Evolutionary conservation across 805 yeast genomes (phyloP).

Genomic region (Saccharomycopsis amapae): DNA sequence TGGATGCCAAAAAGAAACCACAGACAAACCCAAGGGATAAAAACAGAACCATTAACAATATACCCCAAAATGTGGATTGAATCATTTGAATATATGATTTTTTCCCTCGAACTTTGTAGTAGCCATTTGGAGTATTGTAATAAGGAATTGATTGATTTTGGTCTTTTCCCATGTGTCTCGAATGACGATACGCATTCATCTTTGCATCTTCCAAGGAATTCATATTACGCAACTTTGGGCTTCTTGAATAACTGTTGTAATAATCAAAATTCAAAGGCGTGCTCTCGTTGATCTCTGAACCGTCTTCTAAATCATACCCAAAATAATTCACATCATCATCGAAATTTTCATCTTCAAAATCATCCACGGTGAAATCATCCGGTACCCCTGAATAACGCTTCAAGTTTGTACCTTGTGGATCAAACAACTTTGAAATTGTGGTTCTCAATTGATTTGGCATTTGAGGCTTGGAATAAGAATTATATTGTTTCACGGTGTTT

Average conservation of each 20-base stretch:
- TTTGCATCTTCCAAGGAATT: slow-evolving; percentile 15
- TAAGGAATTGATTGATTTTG: slow-evolving; percentile 1
- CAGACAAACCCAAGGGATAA: slow-evolving; percentile 66
- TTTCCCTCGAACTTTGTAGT: neutral
- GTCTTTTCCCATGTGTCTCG: slow-evolving; percentile 3
- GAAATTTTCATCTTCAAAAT: slow-evolving; percentile 37
- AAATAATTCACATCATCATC: slow-evolving; percentile 28
- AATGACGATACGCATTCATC: slow-evolving; percentile 12
- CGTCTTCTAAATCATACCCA: slow-evolving; percentile 24
- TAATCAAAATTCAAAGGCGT: slow-evolving; percentile 20
- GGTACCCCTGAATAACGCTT: slow-evolving; percentile 68
- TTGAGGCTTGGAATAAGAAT: slow-evolving; percentile 20
- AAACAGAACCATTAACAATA: slow-evolving; percentile 39
- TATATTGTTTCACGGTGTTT: neutral
- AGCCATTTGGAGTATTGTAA: slow-evolving; percentile 8
- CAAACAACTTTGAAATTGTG: slow-evolving; percentile 68
- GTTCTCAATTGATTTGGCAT: slow-evolving; percentile 40
- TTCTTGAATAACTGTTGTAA: slow-evolving; percentile 8
- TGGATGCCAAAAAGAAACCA: slow-evolving; percentile 81
- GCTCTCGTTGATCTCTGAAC: slow-evolving; percentile 17
- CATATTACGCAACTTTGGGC: slow-evolving; percentile 13
- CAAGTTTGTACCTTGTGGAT: slow-evolving; percentile 63
- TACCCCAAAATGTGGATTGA: slow-evolving; percentile 29
- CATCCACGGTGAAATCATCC: slow-evolving; percentile 45
- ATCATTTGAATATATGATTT: slow-evolving; percentile 17